These are phyloP conservation scores for Ceratobasidium theobromae DNA, from an alignment of 1,284 basidiomycete species.

Conservation along the genomic window DNA sequence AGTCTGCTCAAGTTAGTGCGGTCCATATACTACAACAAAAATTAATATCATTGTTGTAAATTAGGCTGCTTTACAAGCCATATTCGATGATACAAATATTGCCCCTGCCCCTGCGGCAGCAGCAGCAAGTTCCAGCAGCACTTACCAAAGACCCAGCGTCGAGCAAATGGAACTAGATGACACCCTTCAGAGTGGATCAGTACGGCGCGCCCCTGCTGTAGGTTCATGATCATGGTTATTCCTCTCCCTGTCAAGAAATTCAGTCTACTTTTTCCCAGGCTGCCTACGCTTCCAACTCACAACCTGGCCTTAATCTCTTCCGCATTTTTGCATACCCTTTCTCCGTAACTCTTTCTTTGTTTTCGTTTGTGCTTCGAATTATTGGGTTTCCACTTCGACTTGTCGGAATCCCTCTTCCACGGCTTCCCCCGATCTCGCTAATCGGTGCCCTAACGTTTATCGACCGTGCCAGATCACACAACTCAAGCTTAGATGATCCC, in stretches of 20 bases:
- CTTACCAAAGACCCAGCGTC: conserved; percentile 21
- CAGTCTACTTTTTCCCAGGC: conserved; percentile 30
- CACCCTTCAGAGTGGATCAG: conserved; percentile 46
- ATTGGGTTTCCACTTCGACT: conserved; percentile 47
- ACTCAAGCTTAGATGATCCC: conserved; percentile 41
- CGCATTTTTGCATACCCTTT: conserved; percentile 36
- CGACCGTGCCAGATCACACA: conserved; percentile 19
- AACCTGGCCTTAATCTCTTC: conserved; percentile 37
- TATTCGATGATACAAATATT: conserved; percentile 51
- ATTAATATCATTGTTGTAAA: too few relatives aligned
- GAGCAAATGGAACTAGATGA: conserved; percentile 57
- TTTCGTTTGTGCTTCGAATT: conserved; percentile 56
- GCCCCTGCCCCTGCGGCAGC: conserved; percentile 36
- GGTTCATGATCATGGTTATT: neutral
- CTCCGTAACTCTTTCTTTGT: conserved; percentile 49
- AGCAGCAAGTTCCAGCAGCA: conserved; percentile 35
- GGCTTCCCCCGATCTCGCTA: conserved; percentile 39
- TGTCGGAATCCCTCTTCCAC: conserved; percentile 56
- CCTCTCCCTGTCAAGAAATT: neutral
- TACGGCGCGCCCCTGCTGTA: conserved; percentile 35
- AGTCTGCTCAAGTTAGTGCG: too few relatives aligned
- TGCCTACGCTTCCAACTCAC: conserved; percentile 34
- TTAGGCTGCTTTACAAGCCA: conserved; percentile 56
- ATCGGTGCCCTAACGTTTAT: conserved; percentile 17
- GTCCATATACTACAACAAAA: too few relatives aligned